phyloP scores from a whole-genome alignment of 441 rosid genomes.

The Pelargonium citronellum region DNA sequence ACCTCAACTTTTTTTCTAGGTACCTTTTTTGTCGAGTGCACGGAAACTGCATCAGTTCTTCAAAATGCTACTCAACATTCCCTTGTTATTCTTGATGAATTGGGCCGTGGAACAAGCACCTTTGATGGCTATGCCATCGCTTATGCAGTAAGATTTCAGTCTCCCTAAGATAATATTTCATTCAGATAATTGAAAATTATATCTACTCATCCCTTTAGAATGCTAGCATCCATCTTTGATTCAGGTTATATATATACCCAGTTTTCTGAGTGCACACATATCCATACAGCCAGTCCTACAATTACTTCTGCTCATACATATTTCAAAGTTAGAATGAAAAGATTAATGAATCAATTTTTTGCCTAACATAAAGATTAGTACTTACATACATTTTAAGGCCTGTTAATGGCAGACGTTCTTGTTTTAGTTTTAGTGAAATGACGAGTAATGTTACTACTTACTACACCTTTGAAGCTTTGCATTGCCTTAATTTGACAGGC shows the following conservation, averaged over 20 bases:
- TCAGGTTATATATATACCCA: neutral
- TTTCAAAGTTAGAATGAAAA: neutral
- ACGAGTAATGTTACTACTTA: neutral
- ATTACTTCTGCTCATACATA: neutral
- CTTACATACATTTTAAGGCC: neutral
- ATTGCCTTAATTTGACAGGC: constrained; percentile 5
- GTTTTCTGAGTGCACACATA: neutral
- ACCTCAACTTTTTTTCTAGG: constrained; percentile 40
- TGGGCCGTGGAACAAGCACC: constrained; percentile 98
- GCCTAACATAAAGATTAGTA: neutral
- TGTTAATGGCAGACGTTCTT: neutral
- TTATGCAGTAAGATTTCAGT: constrained; percentile 59
- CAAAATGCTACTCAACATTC: constrained; percentile 90
- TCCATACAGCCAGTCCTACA: neutral
- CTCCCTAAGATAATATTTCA: neutral
- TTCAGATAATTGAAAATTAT: neutral
- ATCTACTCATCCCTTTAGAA: neutral
- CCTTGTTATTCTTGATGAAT: constrained; percentile 85
- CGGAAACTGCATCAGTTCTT: constrained; percentile 93
- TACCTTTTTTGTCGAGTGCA: constrained; percentile 89
- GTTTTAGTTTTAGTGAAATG: neutral
- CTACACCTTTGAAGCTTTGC: neutral
- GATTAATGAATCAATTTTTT: neutral
- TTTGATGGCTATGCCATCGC: constrained; percentile 98
- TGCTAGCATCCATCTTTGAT: neutral